Conservation (phyloP, 257 asterid genomes). For the Nicotiana benthamiana region DNA sequence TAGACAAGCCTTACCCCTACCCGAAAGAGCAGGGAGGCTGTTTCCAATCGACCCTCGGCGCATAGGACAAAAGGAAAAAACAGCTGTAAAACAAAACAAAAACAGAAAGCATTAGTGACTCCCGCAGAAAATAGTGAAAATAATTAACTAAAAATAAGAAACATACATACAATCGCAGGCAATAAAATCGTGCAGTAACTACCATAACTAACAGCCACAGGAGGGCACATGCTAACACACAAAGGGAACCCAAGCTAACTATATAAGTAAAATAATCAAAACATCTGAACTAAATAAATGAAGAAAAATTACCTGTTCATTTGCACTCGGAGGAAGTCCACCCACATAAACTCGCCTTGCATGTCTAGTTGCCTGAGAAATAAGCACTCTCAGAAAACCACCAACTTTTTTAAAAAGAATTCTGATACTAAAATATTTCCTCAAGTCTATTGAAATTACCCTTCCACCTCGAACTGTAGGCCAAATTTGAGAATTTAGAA, state of each 20-base stretch:
- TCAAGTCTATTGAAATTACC: not conserved
- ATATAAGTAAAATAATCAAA: not conserved
- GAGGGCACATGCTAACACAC: too few species aligned
- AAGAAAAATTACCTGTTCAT: conserved; percentile 64
- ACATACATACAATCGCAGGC: too few species aligned
- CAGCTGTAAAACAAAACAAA: too few species aligned
- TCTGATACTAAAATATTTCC: not conserved
- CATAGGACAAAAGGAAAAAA: too few species aligned
- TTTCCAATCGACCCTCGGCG: too few species aligned
- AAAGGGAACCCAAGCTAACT: not conserved
- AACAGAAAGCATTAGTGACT: too few species aligned
- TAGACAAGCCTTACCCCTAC: too few species aligned
- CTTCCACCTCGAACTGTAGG: not conserved
- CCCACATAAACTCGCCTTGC: conserved; percentile 98
- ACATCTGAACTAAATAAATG: not conserved
- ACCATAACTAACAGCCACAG: too few species aligned
- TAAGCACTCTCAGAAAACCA: not conserved
- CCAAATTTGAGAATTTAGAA: not conserved
- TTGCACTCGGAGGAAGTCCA: conserved; percentile 92
- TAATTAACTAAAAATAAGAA: too few species aligned
- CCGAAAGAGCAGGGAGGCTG: too few species aligned
- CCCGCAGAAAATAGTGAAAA: too few species aligned
- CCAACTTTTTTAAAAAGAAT: not conserved
- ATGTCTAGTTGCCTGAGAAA: conserved; percentile 83
- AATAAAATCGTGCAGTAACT: too few species aligned